Evolutionary conservation across 2,329 filamentous ascomycete species (phyloP), one percentile per base, ranked within the genome.

Genomic region (Cladosporium sp.): DNA sequence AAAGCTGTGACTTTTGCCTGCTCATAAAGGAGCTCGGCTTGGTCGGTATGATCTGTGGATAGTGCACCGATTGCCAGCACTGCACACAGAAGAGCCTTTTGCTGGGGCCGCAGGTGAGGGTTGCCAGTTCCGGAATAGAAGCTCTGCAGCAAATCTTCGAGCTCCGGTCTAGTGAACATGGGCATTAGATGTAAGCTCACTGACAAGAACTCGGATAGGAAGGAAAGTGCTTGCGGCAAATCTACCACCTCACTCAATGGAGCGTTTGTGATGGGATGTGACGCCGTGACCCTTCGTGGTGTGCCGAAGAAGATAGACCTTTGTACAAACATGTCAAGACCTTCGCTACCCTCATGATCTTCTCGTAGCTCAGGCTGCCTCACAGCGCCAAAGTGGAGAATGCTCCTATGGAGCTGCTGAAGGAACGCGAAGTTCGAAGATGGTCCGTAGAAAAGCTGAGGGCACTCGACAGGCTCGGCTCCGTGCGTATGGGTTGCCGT

Each of bases 271-370:
- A 14, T 33, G 3, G 37, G 9, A 8, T 32, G 46, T 22, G 35
- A 28, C 8, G 58, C 33, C 31, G 56, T 53, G 2, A 62, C 53
- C 31, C 61, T 57, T 9, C 57, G 54, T 6, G 63, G 58, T 16
- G 62, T 67, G 14, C 65, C 64, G 42, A 67, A 67, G 58, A 67
- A 67, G 19, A 67, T 63, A 31, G 61, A 60, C 11, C 64, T 55
- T 42, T 67, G 65, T 22, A 66, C 60, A 38, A 67, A 67, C 33
- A 64, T 54, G 14, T 67, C 65, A 18, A 67, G 43, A 2, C 63
- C 61, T 1, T 59, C 56, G 2, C 63, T 58, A 9, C 60, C 63
- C 43, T 65, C 46, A 9, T 41, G 46, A 9, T 34, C 37, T 7
- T 49, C 46, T 8, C 13, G 9, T n/a, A n/a, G 35, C 8, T 33